Percentiles rank a stretch among this genome's conserved stretches.
Evolutionary conservation across 225 moss, liverwort and hornwort species (phyloP).

Genomic region (Sphagnum tenellum): DNA sequence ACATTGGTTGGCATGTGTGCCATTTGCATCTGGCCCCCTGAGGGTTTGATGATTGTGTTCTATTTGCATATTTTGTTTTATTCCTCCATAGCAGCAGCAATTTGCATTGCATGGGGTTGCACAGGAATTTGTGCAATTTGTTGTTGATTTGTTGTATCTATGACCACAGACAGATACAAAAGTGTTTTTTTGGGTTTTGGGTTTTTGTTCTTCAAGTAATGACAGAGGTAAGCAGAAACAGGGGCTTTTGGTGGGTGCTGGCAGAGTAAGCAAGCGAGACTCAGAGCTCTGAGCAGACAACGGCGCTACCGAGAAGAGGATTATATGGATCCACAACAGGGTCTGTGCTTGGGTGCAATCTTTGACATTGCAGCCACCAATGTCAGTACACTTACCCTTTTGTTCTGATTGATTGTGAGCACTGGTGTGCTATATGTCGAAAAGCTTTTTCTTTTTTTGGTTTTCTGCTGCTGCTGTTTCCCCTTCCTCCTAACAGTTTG

Average conservation of each 20-base stretch:
- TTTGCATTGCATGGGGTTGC: too few species aligned
- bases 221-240: background rate
- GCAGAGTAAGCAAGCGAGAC: constrained; percentile 64
- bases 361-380: constrained; percentile 98
- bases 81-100: too few species aligned
- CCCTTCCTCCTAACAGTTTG: too few species aligned
- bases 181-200: too few species aligned
- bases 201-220: background rate
- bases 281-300: constrained; percentile 25
- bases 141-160: too few species aligned
- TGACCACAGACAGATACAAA: too few species aligned
- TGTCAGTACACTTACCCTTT: constrained; percentile 30
- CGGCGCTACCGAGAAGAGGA: constrained; percentile 86
- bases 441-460: too few species aligned
- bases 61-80: background rate
- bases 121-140: too few species aligned
- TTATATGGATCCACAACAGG: constrained; percentile 99
- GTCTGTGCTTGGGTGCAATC: constrained; percentile 88
- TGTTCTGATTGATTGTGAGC: too few species aligned
- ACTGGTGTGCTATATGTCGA: too few species aligned
- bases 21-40: constrained; percentile 12
- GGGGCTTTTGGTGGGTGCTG: constrained; percentile 12
- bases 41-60: background rate
- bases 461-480: too few species aligned
- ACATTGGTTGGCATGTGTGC: background rate